A percentile compares a stretch with the other conserved stretches of the same genome.
phyloP scores from a whole-genome alignment of 2,329 filamentous ascomycete genomes.

The Nectriaceae sp. region DNA sequence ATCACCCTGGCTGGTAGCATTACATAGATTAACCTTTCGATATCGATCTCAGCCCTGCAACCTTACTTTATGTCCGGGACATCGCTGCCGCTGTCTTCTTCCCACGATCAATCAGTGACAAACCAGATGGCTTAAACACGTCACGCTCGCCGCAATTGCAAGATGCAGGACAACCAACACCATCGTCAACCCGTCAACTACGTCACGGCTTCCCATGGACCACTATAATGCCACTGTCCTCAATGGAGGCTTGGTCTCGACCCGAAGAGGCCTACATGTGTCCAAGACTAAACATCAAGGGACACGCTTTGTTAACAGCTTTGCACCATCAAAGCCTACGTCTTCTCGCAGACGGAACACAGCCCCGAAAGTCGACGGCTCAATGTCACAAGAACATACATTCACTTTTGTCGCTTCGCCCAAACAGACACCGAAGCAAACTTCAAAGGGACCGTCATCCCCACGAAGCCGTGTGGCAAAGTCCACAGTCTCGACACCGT shows the following conservation, averaged over 20 bases:
- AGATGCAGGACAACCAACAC: background rate
- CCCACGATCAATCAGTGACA: too few species aligned
- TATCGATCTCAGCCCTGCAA: background rate
- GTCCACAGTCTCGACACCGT: background rate
- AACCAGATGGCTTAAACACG: background rate
- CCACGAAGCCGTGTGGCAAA: background rate
- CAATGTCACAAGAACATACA: background rate
- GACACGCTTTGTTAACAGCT: slow-evolving; percentile 41
- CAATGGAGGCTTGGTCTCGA: slow-evolving; percentile 39
- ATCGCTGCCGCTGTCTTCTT: background rate
- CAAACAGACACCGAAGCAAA: background rate
- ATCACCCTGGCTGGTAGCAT: background rate
- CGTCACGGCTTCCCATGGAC: slow-evolving; percentile 42
- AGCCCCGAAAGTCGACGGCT: background rate
- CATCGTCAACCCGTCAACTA: background rate
- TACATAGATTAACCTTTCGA: background rate
- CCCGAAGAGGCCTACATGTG: slow-evolving; percentile 40
- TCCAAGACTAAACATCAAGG: slow-evolving; percentile 43
- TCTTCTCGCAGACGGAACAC: slow-evolving; percentile 9
- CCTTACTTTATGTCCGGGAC: background rate
- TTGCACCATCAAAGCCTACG: slow-evolving; percentile 10
- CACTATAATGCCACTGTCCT: slow-evolving; percentile 41
- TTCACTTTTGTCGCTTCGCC: background rate
- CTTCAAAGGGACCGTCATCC: background rate
- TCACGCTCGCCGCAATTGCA: background rate